phyloP scores from a whole-genome alignment of 805 yeast species.

The Lachancea sp. region DNA sequence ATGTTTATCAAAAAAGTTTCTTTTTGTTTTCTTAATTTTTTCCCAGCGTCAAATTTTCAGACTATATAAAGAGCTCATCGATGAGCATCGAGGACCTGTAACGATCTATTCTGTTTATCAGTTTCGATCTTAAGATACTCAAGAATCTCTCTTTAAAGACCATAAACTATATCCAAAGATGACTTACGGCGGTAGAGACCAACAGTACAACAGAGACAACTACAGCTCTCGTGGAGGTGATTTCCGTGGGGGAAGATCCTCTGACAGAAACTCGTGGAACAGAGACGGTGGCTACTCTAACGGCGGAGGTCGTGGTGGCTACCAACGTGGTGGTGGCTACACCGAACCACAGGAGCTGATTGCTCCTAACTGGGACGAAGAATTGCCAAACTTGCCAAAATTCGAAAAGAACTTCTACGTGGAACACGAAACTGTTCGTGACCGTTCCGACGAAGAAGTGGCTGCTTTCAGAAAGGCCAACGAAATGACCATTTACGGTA shows the following conservation, averaged over 20 bases:
- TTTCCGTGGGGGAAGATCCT: conserved; percentile 35
- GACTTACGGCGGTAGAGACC: conserved; percentile 35
- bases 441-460: conserved; percentile 70
- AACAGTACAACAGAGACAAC: conserved; percentile 33
- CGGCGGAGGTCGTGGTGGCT: conserved; percentile 38
- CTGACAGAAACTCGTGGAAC: conserved; percentile 34
- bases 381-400: conserved; percentile 55
- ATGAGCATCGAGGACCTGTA: not conserved
- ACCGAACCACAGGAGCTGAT: conserved; percentile 36
- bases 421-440: conserved; percentile 74
- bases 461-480: conserved; percentile 67
- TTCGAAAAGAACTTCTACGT: conserved; percentile 93
- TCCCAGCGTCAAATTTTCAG: not conserved
- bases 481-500: conserved; percentile 82
- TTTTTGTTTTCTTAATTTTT: not conserved
- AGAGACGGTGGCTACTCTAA: conserved; percentile 32
- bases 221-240: conserved; percentile 37
- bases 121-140: conserved; percentile 17
- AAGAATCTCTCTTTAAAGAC: not conserved
- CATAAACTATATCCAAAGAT: conserved; percentile 10
- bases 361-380: conserved; percentile 76
- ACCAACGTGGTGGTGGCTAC: conserved; percentile 33
- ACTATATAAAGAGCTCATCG: not conserved
- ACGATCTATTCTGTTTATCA: not conserved
- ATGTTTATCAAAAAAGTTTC: conserved; percentile 2